Percentiles rank a stretch among this genome's conserved stretches.
These are phyloP conservation scores for Crithidia brevicula DNA, from an alignment of 208 protist species.

Conservation along the genomic window DNA sequence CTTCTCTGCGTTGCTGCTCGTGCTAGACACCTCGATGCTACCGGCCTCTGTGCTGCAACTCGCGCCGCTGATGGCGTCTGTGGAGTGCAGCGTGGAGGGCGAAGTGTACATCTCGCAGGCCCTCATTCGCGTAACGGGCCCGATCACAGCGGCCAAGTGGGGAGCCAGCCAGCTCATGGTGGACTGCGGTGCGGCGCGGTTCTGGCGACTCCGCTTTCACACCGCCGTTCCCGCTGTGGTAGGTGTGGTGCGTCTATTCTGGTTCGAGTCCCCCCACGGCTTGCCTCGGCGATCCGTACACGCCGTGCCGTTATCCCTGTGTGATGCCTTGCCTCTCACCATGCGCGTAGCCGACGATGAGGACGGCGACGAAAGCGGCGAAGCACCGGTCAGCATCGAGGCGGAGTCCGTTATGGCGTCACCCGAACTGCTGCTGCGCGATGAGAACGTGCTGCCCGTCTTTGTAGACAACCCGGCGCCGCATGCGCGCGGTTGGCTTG, in stretches of 20 bases:
- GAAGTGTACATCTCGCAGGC: slow-evolving; percentile 29
- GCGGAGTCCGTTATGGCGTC: slow-evolving; percentile 10
- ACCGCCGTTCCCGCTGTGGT: slow-evolving; percentile 38
- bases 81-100: slow-evolving; percentile 70
- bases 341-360: not conserved
- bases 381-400: slow-evolving; percentile 1
- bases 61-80: slow-evolving; percentile 40
- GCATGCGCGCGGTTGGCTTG: slow-evolving; percentile 34
- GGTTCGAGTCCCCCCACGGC: slow-evolving; percentile 39
- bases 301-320: slow-evolving; percentile 16
- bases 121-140: slow-evolving; percentile 15
- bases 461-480: slow-evolving; percentile 6
- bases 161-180: slow-evolving; percentile 5
- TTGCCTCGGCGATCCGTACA: not conserved
- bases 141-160: slow-evolving; percentile 25
- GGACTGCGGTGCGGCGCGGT: slow-evolving; percentile 32
- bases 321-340: slow-evolving; percentile 8
- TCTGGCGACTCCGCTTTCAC: slow-evolving; percentile 71
- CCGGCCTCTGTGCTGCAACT: slow-evolving; percentile 46
- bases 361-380: not conserved
- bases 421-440: slow-evolving; percentile 13
- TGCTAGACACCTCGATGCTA: slow-evolving; percentile 56
- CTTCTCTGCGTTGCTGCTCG: slow-evolving; percentile 56
- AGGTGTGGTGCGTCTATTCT: slow-evolving; percentile 64
- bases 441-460: slow-evolving; percentile 11